Base-by-base conservation (phyloP, 306 rosid species). In the Pyrus betulifolia region DNA sequence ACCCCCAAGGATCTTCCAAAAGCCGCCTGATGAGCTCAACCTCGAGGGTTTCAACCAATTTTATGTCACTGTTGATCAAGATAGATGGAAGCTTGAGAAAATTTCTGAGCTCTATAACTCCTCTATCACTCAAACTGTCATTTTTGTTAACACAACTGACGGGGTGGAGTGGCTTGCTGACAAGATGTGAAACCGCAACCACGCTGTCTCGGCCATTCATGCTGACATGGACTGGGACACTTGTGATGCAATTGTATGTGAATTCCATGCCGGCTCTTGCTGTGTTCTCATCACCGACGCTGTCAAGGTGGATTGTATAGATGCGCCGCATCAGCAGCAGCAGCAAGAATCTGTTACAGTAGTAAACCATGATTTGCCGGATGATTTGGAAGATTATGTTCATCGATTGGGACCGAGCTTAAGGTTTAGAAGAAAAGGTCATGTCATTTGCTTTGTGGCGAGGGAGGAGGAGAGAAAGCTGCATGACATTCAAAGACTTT, bases 161-260 rank as follows among this genome's bases (percentile, higher is more conserved):
- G 92, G 92, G 80, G 98, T 92, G 61, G 98, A 94, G 74, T 94
- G 98, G 97, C 97, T 94, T 19, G 92, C 97, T 0, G 97, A 92
- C 78, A 92, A 92, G 88, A 94, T 94, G 95, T 66, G 97, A 60
- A 74, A 93, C 89, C 89, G 84, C 11, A 96, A 92, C 71, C 95
- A 92, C 89, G 92, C 97, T 0, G 98, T 94, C 67, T 94, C 96
- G 8, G 97, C 98, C 73, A 94, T 96, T 74, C 98, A 92, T 8
- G 98, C 97, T 77, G 98, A 94, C 87, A 92, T 92, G 97, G 98
- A 94, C 85, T 97, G 90, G 81, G 90, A 94, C 84, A 88, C 97
- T 8, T 84, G 92, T 7, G 98, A 92, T 21, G 92, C 88, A 17
- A 94, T 92, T 66, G 90, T 94, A 97, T 90, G 97, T 1, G 98